Evolutionary conservation across 2,329 filamentous ascomycete species (phyloP).

Genomic region (Cercospora sp.): DNA sequence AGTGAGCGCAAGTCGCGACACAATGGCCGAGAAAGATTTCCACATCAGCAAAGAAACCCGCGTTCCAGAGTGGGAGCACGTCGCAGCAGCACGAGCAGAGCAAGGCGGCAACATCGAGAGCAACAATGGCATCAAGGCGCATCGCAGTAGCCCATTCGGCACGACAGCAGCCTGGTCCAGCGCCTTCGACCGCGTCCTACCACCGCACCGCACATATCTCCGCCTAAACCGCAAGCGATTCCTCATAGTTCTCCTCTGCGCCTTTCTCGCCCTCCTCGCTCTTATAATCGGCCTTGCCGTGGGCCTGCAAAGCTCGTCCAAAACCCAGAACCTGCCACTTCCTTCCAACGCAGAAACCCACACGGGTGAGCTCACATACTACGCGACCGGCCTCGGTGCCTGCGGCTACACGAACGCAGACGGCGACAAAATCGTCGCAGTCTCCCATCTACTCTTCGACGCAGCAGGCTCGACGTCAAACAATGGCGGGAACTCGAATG

Average conservation of each 20-base stretch:
- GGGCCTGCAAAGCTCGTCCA: background rate
- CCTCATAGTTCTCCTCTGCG: constrained; percentile 11
- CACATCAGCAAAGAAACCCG: constrained; percentile 20
- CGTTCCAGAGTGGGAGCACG: constrained; percentile 29
- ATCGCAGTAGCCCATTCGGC: background rate
- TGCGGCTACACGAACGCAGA: constrained; percentile 62
- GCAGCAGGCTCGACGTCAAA: constrained; percentile 26
- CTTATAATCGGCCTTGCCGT: constrained; percentile 14
- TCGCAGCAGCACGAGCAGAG: constrained; percentile 18
- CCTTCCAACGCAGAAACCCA: constrained; percentile 55
- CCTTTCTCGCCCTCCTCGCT: constrained; percentile 13
- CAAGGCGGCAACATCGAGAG: background rate
- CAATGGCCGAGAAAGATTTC: constrained; percentile 3
- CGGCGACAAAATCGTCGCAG: constrained; percentile 63
- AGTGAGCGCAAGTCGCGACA: background rate
- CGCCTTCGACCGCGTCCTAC: constrained; percentile 11
- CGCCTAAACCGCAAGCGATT: constrained; percentile 7
- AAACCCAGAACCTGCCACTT: constrained; percentile 50
- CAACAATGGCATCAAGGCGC: background rate
- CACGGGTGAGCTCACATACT: constrained; percentile 48
- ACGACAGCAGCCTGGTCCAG: constrained; percentile 5
- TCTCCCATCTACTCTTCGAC: constrained; percentile 64
- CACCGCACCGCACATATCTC: constrained; percentile 17
- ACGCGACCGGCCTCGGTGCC: constrained; percentile 65
- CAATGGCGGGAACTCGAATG: constrained; percentile 52